Evolutionary conservation across 2,329 filamentous ascomycete species (phyloP).

Genomic region (Penicillium sp.): DNA sequence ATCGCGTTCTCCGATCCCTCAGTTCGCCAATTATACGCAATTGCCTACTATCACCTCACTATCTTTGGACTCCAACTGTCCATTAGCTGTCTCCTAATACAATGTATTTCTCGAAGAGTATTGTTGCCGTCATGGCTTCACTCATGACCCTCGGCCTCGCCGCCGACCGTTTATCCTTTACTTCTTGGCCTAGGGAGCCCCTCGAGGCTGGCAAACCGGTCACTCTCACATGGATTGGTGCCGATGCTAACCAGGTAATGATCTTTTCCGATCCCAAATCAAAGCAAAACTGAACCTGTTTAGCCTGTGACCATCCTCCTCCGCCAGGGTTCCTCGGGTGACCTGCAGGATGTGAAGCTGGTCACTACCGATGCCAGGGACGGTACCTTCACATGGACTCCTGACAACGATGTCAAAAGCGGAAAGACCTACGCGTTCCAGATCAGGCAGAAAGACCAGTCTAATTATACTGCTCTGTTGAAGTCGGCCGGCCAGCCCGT

Average conservation of each 20-base stretch:
- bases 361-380: constrained; percentile 48
- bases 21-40: background rate
- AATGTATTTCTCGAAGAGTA: constrained; percentile 53
- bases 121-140: constrained; percentile 47
- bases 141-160: constrained; percentile 48
- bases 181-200: constrained; percentile 46
- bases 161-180: constrained; percentile 50
- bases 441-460: constrained; percentile 51
- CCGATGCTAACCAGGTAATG: constrained; percentile 36
- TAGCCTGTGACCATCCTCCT: constrained; percentile 57
- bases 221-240: constrained; percentile 50
- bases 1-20: constrained; percentile 4
- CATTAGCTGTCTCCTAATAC: constrained; percentile 19
- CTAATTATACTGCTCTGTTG: constrained; percentile 59
- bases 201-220: constrained; percentile 51
- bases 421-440: constrained; percentile 57
- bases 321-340: constrained; percentile 49
- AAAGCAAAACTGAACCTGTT: constrained; percentile 13
- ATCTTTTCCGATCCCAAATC: background rate
- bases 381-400: constrained; percentile 53
- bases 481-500: constrained; percentile 36
- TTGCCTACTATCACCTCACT: constrained; percentile 5
- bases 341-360: constrained; percentile 52
- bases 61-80: constrained; percentile 10
- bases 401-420: constrained; percentile 42